Evolutionary conservation across 2,329 filamentous ascomycete species (phyloP).

Genomic region (Hymenoscyphus fructigenus): DNA sequence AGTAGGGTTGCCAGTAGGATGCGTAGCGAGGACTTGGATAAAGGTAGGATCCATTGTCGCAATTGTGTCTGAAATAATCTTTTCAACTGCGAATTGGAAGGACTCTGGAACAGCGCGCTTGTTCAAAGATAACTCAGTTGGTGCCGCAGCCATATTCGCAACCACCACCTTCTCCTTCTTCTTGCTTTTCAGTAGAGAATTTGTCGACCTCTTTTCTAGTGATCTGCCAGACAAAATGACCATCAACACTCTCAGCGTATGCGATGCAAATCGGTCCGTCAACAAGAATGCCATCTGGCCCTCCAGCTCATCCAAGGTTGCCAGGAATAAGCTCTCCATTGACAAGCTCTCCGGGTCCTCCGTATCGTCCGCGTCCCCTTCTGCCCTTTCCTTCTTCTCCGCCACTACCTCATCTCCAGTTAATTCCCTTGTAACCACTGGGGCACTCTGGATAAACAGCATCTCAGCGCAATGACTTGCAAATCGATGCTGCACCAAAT

Average conservation of each 20-base stretch:
- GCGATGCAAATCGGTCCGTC: constrained; percentile 87
- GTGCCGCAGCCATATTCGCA: constrained; percentile 49
- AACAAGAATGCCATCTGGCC: constrained; percentile 79
- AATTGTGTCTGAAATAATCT: constrained; percentile 77
- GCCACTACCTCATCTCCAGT: constrained; percentile 41
- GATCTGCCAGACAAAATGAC: constrained; percentile 82
- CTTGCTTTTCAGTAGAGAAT: constrained; percentile 82
- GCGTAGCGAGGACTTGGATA: constrained; percentile 79
- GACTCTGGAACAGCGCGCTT: constrained; percentile 69
- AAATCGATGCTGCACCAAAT: constrained; percentile 91
- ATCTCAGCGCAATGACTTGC: constrained; percentile 97
- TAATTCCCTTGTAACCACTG: constrained; percentile 73
- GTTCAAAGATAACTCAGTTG: constrained; percentile 47
- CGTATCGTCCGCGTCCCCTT: constrained; percentile 35
- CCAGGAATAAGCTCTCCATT: constrained; percentile 83
- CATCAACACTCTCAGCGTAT: constrained; percentile 82
- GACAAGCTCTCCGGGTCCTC: constrained; percentile 2
- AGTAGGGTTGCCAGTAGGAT: constrained; percentile 87
- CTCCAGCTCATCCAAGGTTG: constrained; percentile 84
- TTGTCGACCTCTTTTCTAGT: constrained; percentile 66
- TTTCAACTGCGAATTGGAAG: constrained; percentile 74
- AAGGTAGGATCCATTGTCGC: constrained; percentile 74
- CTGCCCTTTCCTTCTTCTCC: constrained; percentile 47
- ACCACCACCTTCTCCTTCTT: constrained; percentile 83
- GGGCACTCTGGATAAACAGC: constrained; percentile 80